Evolutionary conservation across 257 asterid genomes (phyloP).

Genomic region (Solanum pennellii): DNA sequence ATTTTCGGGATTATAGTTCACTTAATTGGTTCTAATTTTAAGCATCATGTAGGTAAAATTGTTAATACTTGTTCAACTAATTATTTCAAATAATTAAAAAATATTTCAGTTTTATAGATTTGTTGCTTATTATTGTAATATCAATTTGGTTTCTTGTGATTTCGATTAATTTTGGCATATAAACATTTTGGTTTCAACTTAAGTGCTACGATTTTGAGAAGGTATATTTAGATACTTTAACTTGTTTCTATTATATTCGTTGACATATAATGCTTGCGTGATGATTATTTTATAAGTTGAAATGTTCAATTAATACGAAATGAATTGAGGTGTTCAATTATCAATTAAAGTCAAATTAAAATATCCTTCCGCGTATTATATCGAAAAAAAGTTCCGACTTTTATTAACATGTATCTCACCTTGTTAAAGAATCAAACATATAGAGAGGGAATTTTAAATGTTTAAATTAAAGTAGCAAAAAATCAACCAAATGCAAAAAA

Average conservation of each 20-base stretch:
- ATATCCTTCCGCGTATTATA: no score
- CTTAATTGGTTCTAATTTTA: neutral
- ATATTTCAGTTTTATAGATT: neutral
- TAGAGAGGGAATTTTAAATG: neutral
- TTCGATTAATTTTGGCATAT: neutral
- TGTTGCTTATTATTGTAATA: neutral
- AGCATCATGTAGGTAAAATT: neutral
- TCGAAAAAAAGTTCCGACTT: neutral
- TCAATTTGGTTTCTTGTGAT: neutral
- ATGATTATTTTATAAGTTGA: no score
- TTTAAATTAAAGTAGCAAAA: neutral
- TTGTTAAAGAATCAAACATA: neutral
- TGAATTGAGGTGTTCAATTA: no score
- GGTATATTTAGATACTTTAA: no score
- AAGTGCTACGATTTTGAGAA: neutral
- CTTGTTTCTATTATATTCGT: no score
- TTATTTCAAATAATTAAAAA: neutral
- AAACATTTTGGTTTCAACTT: no score
- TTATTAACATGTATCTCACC: neutral
- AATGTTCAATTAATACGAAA: neutral
- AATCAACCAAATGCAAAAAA: neutral
- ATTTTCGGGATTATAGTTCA: neutral
- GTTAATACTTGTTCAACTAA: neutral
- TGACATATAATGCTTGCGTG: fast-evolving
- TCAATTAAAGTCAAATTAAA: no score